Evolutionary conservation across 176 grass and related monocot genomes (phyloP).

Genomic region (Cocos nucifera): DNA sequence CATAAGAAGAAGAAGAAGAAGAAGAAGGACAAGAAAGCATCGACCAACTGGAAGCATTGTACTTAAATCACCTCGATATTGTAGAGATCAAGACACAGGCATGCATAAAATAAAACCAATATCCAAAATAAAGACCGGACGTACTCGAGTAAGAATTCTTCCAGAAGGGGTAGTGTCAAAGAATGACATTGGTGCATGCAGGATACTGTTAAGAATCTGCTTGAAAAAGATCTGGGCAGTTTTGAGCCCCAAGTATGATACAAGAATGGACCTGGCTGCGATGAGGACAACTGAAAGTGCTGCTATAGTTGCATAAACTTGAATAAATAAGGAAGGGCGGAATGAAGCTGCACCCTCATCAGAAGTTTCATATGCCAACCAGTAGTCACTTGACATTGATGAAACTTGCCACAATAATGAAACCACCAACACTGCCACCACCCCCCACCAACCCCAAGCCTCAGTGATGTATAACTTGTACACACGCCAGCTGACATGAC

Average conservation of each 20-base stretch:
- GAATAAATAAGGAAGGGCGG: slow-evolving; percentile 46
- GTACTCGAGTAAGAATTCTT: slow-evolving; percentile 93
- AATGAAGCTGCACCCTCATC: slow-evolving; percentile 34
- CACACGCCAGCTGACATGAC: slow-evolving; percentile 62
- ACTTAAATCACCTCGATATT: too few relatives aligned
- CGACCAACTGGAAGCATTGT: too few relatives aligned
- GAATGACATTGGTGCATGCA: slow-evolving; percentile 94
- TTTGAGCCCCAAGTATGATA: slow-evolving; percentile 60
- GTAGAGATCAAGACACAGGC: too few relatives aligned
- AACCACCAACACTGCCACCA: slow-evolving; percentile 30
- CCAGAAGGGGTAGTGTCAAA: slow-evolving; percentile 96
- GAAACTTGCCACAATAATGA: slow-evolving; percentile 56
- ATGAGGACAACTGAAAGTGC: slow-evolving; percentile 41
- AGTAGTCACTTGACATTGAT: slow-evolving; percentile 71
- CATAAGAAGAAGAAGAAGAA: too few relatives aligned
- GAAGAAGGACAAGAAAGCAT: too few relatives aligned
- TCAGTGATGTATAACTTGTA: slow-evolving; percentile 85
- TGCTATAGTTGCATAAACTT: slow-evolving; percentile 52
- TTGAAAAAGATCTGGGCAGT: slow-evolving; percentile 73
- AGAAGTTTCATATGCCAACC: slow-evolving; percentile 81
- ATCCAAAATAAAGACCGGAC: not conserved
- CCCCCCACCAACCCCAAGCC: slow-evolving; percentile 79
- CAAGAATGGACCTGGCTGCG: slow-evolving; percentile 39
- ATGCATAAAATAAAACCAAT: too few relatives aligned
- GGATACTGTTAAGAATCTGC: slow-evolving; percentile 80